phyloP scores from a whole-genome alignment of 345 rosid species.

The Tarenaya hassleriana region DNA sequence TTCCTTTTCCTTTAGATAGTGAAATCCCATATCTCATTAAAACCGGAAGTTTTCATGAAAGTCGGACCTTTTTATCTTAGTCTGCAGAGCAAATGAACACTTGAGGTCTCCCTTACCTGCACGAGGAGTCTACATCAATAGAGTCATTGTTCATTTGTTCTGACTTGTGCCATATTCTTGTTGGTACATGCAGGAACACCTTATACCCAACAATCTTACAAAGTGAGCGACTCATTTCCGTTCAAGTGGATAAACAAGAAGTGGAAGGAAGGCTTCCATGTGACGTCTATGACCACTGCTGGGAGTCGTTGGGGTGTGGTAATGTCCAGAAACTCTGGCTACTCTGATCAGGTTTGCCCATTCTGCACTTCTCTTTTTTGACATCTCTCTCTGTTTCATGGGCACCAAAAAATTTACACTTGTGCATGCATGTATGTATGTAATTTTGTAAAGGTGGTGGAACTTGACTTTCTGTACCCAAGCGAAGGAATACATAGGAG shows the following conservation, averaged over 20 bases:
- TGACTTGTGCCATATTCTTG: conserved; percentile 1
- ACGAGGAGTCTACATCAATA: too few species aligned
- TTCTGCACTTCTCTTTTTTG: conserved; percentile 11
- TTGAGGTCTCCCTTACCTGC: too few species aligned
- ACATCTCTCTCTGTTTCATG: background rate
- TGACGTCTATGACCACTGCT: conserved; percentile 94
- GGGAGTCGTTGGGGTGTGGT: conserved; percentile 95
- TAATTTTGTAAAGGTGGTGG: conserved; percentile 61
- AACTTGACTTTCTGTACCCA: conserved; percentile 90
- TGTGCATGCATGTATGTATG: conserved; percentile 11
- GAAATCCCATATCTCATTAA: too few species aligned
- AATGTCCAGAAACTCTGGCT: conserved; percentile 91
- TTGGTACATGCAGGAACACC: conserved; percentile 65
- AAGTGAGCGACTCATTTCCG: conserved; percentile 96
- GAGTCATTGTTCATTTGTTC: too few species aligned
- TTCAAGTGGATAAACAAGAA: conserved; percentile 97
- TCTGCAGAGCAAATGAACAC: too few species aligned
- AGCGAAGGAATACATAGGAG: conserved; percentile 92
- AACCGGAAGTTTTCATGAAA: too few species aligned
- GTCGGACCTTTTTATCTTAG: too few species aligned
- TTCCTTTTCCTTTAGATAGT: too few species aligned
- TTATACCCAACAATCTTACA: conserved; percentile 94
- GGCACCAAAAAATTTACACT: conserved; percentile 2
- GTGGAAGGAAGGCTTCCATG: conserved; percentile 99
- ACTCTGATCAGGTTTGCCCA: conserved; percentile 65